phyloP scores from a whole-genome alignment of 1,139 yeast species.

The Debaryomyces sp. region DNA sequence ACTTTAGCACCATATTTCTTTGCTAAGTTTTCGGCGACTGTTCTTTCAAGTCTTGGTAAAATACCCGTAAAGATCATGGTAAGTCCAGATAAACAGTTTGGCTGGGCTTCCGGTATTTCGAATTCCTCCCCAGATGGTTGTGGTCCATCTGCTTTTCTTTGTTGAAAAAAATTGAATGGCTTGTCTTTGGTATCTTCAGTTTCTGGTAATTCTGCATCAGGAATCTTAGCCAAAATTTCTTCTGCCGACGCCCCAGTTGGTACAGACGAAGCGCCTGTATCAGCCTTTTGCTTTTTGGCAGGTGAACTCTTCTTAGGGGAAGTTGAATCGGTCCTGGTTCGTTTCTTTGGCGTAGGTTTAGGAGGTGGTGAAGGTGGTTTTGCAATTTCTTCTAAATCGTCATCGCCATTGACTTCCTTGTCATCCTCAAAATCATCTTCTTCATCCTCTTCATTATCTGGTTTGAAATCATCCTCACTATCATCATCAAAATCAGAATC shows the following conservation, averaged over 20 bases:
- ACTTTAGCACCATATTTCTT: constrained; percentile 93
- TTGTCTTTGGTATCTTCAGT: constrained; percentile 42
- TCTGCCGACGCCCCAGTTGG: constrained; percentile 42
- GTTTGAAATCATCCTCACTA: constrained; percentile 17
- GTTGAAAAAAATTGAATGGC: constrained; percentile 57
- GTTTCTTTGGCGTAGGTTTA: constrained; percentile 13
- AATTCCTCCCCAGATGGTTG: constrained; percentile 26
- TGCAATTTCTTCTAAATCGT: constrained; percentile 12
- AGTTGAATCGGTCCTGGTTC: constrained; percentile 10
- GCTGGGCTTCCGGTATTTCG: constrained; percentile 73
- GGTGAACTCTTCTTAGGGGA: constrained; percentile 13
- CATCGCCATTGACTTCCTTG: constrained; percentile 14
- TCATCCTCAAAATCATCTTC: constrained; percentile 21
- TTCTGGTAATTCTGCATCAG: constrained; percentile 71
- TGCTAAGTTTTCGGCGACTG: constrained; percentile 73
- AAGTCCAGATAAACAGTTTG: constrained; percentile 81
- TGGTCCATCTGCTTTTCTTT: constrained; percentile 41
- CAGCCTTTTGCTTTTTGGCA: constrained; percentile 11
- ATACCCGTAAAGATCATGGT: constrained; percentile 95
- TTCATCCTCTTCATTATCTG: constrained; percentile 17
- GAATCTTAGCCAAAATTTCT: constrained; percentile 59
- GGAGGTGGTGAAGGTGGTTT: constrained; percentile 10
- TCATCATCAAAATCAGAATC: constrained; percentile 24
- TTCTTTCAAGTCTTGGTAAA: constrained; percentile 77
- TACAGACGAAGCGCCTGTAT: constrained; percentile 7